Percentiles rank a stretch among this genome's conserved stretches.
Conservation (phyloP, 176 grass and related monocot genomes). For the Leersia perrieri region DNA sequence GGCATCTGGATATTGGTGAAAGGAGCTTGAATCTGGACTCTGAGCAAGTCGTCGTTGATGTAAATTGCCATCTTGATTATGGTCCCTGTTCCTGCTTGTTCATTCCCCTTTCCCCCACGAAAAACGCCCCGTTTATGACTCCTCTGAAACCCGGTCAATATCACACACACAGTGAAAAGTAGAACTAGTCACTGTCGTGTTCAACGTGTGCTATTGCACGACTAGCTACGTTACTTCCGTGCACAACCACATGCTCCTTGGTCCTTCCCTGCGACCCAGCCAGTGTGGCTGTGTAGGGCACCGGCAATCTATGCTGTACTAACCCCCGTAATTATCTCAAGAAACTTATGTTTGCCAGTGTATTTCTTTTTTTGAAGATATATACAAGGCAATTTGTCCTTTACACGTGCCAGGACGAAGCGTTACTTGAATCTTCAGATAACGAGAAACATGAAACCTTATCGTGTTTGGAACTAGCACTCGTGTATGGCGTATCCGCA, state of each 20-base stretch:
- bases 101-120: slow-evolving; percentile 1
- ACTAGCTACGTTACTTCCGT: background rate
- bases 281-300: background rate
- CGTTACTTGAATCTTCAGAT: background rate
- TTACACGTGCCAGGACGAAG: background rate
- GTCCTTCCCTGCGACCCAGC: background rate
- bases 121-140: background rate
- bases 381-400: too few relatives aligned
- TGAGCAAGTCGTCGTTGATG: background rate
- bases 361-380: too few relatives aligned
- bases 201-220: background rate
- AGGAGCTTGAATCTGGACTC: slow-evolving; percentile 15
- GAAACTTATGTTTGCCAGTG: background rate
- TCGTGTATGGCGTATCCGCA: background rate
- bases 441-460: background rate
- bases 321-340: background rate
- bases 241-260: background rate
- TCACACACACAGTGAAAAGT: background rate
- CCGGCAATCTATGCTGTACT: background rate
- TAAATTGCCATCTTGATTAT: background rate
- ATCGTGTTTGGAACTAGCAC: background rate
- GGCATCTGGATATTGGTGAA: slow-evolving; percentile 9
- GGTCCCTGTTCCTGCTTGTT: background rate
- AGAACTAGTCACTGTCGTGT: background rate
- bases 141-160: background rate